phyloP scores from a whole-genome alignment of 129 eudicot genomes.

The Ambrosia artemisiifolia region DNA sequence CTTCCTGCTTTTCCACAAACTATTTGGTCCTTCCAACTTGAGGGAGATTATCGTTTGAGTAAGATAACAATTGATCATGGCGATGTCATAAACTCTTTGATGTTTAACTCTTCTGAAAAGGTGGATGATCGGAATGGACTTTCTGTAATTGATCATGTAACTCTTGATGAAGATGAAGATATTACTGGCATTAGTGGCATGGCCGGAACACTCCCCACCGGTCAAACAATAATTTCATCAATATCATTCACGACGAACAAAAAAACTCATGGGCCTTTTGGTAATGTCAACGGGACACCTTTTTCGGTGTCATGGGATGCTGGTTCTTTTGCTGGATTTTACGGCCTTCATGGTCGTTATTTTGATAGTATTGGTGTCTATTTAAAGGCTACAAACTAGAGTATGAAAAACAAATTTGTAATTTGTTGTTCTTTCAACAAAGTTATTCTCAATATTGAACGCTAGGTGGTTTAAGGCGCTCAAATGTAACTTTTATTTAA shows the following conservation, averaged over 20 bases:
- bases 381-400: not conserved
- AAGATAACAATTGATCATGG: not conserved
- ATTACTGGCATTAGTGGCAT: not conserved
- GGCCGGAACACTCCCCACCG: not conserved
- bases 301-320: not conserved
- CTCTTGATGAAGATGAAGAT: not conserved
- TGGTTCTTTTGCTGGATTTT: not conserved
- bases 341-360: not conserved
- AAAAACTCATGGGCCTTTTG: slow-evolving; percentile 1
- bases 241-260: not conserved
- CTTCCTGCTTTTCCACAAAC: not conserved
- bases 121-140: not conserved
- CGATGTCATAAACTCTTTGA: not conserved
- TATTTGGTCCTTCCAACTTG: not conserved
- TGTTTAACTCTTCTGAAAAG: not conserved
- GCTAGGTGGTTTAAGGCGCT: too few species aligned
- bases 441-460: too few species aligned
- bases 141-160: not conserved
- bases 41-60: not conserved
- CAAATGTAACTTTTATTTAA: too few species aligned
- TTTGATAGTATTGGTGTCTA: slow-evolving; percentile 9
- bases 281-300: not conserved
- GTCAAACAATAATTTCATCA: not conserved
- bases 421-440: not conserved
- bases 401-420: not conserved